Percentiles rank a stretch among this genome's conserved stretches.
Conservation (phyloP, 2,329 filamentous ascomycete genomes). For the Fusarium falciforme region DNA sequence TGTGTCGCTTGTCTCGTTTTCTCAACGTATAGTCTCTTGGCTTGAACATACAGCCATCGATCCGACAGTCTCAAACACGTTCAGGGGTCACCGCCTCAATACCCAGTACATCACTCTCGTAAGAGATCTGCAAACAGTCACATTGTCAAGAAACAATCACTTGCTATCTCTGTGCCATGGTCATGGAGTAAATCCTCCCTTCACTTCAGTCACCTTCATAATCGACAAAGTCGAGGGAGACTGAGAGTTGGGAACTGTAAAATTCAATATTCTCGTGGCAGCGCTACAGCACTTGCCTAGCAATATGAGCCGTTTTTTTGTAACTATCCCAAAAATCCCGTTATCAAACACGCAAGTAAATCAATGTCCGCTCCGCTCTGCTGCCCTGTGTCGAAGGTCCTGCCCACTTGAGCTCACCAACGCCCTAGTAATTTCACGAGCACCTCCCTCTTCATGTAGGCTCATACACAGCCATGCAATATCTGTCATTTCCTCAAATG, state of each 20-base stretch:
- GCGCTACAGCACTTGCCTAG: constrained; percentile 41
- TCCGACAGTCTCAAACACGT: neutral
- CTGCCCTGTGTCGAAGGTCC: constrained; percentile 38
- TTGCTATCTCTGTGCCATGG: neutral
- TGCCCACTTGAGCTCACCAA: constrained; percentile 48
- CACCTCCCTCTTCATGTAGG: constrained; percentile 38
- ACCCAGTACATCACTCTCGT: neutral
- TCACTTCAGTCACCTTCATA: neutral
- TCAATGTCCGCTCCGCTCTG: constrained; percentile 34
- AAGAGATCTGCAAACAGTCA: neutral
- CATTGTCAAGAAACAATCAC: neutral
- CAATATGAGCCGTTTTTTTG: constrained; percentile 41
- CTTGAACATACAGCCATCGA: neutral
- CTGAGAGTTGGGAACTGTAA: constrained; percentile 17
- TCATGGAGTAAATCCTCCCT: neutral
- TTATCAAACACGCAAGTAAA: constrained; percentile 38
- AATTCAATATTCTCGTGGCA: constrained; percentile 38
- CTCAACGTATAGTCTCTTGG: neutral
- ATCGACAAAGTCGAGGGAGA: neutral
- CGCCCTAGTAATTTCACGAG: constrained; percentile 44
- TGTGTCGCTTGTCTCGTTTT: neutral
- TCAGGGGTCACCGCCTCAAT: neutral
- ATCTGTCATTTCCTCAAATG: constrained; percentile 44
- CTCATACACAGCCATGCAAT: constrained; percentile 42
- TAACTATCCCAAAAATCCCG: constrained; percentile 39